A percentile compares a stretch with the other conserved stretches of the same genome.
Evolutionary conservation across 1,284 basidiomycete species (phyloP).

Genomic region (Heliocybe sulcata): DNA sequence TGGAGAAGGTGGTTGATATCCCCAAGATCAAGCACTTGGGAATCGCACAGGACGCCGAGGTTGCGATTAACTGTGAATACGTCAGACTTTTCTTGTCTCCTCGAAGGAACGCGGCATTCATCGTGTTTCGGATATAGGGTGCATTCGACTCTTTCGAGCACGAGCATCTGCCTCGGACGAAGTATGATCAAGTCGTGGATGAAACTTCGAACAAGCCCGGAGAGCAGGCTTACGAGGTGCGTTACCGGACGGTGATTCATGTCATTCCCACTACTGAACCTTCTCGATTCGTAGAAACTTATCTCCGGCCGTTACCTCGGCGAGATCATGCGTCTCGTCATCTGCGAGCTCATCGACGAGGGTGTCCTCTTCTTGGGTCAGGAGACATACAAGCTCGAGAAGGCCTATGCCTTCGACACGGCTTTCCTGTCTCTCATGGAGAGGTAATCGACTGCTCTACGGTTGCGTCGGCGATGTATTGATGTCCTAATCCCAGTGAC

Average conservation of each 20-base stretch:
- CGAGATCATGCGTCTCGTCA: constrained; percentile 89
- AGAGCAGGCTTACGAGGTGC: constrained; percentile 87
- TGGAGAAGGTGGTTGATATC: constrained; percentile 78
- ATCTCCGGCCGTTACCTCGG: constrained; percentile 97
- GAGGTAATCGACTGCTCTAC: too few species aligned
- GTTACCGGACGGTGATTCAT: constrained; percentile 6
- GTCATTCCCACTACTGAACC: neutral
- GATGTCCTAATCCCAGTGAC: constrained; percentile 52
- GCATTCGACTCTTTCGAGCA: constrained; percentile 97
- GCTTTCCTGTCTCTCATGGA: constrained; percentile 97
- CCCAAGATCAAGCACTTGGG: constrained; percentile 76
- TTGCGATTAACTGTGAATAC: constrained; percentile 98
- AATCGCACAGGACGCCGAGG: constrained; percentile 64
- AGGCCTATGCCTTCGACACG: constrained; percentile 89
- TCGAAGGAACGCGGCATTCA: neutral
- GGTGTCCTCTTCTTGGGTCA: constrained; percentile 97
- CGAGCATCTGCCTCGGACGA: constrained; percentile 89
- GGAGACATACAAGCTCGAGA: constrained; percentile 97
- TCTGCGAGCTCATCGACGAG: constrained; percentile 94
- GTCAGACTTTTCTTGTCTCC: constrained; percentile 32
- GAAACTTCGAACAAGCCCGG: constrained; percentile 94
- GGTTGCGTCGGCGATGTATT: too few species aligned
- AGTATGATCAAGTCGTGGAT: constrained; percentile 92
- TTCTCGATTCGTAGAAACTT: constrained; percentile 65
- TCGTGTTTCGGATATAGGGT: constrained; percentile 44